phyloP scores from a whole-genome alignment of 495 filamentous ascomycete species.

The Aspergillus egyptiacus region DNA sequence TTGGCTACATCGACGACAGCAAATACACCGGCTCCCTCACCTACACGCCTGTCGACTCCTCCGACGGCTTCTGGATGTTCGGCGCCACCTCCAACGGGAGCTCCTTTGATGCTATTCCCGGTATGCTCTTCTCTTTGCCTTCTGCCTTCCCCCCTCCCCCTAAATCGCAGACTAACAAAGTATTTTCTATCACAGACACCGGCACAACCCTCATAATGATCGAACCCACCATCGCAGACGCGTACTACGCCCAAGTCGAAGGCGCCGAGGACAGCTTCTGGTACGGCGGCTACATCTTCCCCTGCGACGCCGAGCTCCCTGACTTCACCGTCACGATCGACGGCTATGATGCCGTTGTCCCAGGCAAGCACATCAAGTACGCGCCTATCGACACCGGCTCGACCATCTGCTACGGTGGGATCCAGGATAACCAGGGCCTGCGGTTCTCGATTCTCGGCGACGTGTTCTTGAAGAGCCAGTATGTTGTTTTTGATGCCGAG shows the following conservation, averaged over 20 bases:
- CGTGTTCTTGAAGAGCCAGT: constrained; percentile 72
- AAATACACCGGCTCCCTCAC: constrained; percentile 60
- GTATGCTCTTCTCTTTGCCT: constrained; percentile 15
- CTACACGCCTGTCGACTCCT: constrained; percentile 53
- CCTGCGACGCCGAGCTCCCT: constrained; percentile 58
- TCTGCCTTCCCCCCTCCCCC: background rate
- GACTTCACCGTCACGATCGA: constrained; percentile 54
- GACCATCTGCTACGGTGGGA: constrained; percentile 56
- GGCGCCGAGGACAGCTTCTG: constrained; percentile 41
- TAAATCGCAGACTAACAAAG: background rate
- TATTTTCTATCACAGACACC: constrained; percentile 39
- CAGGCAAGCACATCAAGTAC: constrained; percentile 41
- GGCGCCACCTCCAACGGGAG: constrained; percentile 39
- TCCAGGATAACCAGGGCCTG: constrained; percentile 57
- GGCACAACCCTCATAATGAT: constrained; percentile 70
- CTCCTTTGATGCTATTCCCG: constrained; percentile 32
- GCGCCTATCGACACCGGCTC: constrained; percentile 35
- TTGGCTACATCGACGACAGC: constrained; percentile 61
- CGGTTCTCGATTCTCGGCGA: constrained; percentile 70
- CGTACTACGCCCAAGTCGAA: constrained; percentile 58
- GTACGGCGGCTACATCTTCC: constrained; percentile 62
- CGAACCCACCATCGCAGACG: constrained; percentile 46
- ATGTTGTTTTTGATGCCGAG: constrained; percentile 64
- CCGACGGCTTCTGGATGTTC: constrained; percentile 68
- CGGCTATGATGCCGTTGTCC: constrained; percentile 39